Evolutionary conservation across 2,329 filamentous ascomycete genomes (phyloP), one percentile per base, ranked within the genome.

Genomic region (Venturia asperata): DNA sequence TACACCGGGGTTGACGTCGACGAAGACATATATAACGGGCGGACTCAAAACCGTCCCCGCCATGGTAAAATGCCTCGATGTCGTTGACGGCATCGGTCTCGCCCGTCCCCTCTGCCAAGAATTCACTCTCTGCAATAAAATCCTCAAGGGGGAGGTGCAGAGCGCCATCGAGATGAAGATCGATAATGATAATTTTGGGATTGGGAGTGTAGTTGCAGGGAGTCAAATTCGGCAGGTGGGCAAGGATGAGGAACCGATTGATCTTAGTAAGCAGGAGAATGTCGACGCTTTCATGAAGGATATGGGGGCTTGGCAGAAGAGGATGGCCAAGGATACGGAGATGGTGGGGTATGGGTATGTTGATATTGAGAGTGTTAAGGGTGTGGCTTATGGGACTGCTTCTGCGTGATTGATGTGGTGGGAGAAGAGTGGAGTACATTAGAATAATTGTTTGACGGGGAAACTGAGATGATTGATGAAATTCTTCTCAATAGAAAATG

Each of bases 71-170:
- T 84, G 83, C 0, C 76, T 87, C 2, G 24, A 21, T 13, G 61
- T 45, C 27, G 82, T 87, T 3, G 81, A 88, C 68, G 85, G 85
- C 24, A 77, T 88, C 10, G 85, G 85, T 0, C 74, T 88, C 24
- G 86, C 76, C 0, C 78, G 84, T 10, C 78, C 84, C 0, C 70
- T 81, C 0, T 79, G 78, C 61, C 80, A 84, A 69, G 84, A 87
- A 69, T 78, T 78, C 0, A 73, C 73, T 11, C 70, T 83, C 0
- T 75, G 77, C 55, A 74, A 72, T 58, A 75, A 80, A 21, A 78
- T 83, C 1, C 71, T 85, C 0, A 71, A 75, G 0, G 80, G 81
- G 13, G 77, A 76, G 68, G 77, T 77, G 5, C 76, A 68, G 17
- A 79, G 79, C 0, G 82, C 82, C 0, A 79, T 86, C 63, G 70